These are phyloP conservation scores for Pythium utonaiense DNA, from an alignment of 352 stramenopile genomes.

Conservation along the genomic window DNA sequence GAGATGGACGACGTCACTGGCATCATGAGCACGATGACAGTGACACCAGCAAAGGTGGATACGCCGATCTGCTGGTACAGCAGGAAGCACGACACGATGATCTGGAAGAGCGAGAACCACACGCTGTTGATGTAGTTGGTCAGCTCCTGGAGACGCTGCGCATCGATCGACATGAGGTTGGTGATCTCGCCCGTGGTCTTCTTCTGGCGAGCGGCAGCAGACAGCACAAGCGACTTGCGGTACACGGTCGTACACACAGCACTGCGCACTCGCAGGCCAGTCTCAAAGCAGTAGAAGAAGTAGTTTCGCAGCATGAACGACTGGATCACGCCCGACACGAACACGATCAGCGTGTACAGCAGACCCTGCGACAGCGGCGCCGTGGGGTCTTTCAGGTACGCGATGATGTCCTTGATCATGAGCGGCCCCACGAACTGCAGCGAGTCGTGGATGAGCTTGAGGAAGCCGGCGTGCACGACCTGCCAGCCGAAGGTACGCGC, in stretches of 20 bases:
- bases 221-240: constrained; percentile 9
- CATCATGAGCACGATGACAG: constrained; percentile 75
- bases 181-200: constrained; percentile 1
- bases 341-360: constrained; percentile 55
- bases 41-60: constrained; percentile 86
- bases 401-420: constrained; percentile 79
- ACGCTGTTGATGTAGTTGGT: constrained; percentile 20
- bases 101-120: constrained; percentile 13
- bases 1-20: neutral
- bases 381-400: constrained; percentile 54
- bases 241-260: constrained; percentile 45
- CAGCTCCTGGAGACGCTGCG: neutral
- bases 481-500: neutral
- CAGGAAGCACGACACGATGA: constrained; percentile 18
- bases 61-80: constrained; percentile 71
- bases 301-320: constrained; percentile 72
- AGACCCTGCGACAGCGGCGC: constrained; percentile 48
- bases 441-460: constrained; percentile 74
- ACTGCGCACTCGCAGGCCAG: constrained; percentile 62
- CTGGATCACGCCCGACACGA: constrained; percentile 57
- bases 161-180: neutral
- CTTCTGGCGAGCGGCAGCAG: neutral
- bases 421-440: constrained; percentile 78
- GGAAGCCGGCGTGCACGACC: constrained; percentile 23
- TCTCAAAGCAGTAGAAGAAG: constrained; percentile 78